phyloP scores from a whole-genome alignment of 1,139 yeast genomes.

The Magnusiomyces fungicola region DNA sequence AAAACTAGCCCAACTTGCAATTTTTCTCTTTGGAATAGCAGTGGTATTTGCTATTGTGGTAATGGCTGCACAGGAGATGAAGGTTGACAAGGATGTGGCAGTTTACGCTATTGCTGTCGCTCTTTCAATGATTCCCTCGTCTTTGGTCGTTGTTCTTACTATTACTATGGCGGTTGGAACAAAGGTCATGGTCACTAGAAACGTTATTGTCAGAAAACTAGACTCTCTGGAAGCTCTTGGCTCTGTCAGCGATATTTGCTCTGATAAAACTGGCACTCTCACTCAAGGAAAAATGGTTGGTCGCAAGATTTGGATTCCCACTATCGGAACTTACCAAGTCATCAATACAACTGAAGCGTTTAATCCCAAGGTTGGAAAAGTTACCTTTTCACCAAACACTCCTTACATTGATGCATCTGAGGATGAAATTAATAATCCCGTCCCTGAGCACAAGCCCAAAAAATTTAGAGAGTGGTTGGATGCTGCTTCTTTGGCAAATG shows the following conservation, averaged over 20 bases:
- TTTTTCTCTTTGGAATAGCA: conserved; percentile 59
- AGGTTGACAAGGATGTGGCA: conserved; percentile 63
- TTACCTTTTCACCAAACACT: conserved; percentile 34
- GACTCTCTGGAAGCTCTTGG: conserved; percentile 78
- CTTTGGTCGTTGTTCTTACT: conserved; percentile 71
- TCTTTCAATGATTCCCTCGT: conserved; percentile 76
- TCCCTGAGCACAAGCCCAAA: conserved; percentile 18
- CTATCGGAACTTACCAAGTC: conserved; percentile 58
- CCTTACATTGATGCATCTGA: conserved; percentile 36
- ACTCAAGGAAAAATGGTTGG: conserved; percentile 78
- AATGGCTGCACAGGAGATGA: conserved; percentile 68
- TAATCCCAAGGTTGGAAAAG: conserved; percentile 61
- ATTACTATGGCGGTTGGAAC: conserved; percentile 87
- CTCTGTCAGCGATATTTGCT: conserved; percentile 73
- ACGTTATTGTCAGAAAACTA: conserved; percentile 69
- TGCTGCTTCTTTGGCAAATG: conserved; percentile 65
- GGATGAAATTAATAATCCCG: conserved; percentile 11
- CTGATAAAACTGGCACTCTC: conserved; percentile 77
- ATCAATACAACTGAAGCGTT: conserved; percentile 59
- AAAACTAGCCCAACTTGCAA: conserved; percentile 62
- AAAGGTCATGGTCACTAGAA: conserved; percentile 61
- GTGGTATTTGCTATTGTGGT: conserved; percentile 71
- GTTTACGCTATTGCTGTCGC: conserved; percentile 81
- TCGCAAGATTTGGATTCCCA: conserved; percentile 70
- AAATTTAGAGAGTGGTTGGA: conserved; percentile 44